Conservation (phyloP, 2,329 filamentous ascomycete species). For the Coniella vitis region DNA sequence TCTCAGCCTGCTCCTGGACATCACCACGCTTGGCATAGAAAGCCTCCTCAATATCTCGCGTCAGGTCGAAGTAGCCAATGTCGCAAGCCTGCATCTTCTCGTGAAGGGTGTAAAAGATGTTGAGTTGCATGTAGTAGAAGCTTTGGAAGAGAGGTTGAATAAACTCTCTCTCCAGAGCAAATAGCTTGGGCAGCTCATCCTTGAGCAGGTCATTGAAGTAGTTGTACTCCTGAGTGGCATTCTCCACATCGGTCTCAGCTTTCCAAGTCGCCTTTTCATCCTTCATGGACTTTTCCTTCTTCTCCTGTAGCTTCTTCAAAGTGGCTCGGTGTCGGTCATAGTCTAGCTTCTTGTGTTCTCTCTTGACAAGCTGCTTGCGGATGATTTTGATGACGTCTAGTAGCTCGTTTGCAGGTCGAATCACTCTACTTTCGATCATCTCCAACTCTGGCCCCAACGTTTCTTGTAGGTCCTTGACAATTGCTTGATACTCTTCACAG, state of each 20-base stretch:
- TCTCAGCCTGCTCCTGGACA: slow-evolving; percentile 78
- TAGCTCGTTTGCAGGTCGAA: slow-evolving; percentile 87
- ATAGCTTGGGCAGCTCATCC: slow-evolving; percentile 88
- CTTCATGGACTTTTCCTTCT: slow-evolving; percentile 93
- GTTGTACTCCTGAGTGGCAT: slow-evolving; percentile 91
- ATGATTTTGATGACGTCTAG: slow-evolving; percentile 94
- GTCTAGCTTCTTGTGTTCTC: slow-evolving; percentile 95
- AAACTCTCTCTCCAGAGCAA: slow-evolving; percentile 83
- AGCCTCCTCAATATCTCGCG: slow-evolving; percentile 82
- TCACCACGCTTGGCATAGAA: slow-evolving; percentile 86
- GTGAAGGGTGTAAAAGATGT: slow-evolving; percentile 97
- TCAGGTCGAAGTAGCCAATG: slow-evolving; percentile 95
- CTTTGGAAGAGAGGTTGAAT: slow-evolving; percentile 96
- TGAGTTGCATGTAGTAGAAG: slow-evolving; percentile 99
- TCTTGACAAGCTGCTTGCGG: slow-evolving; percentile 79
- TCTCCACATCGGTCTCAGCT: slow-evolving; percentile 84
- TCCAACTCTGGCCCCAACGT: slow-evolving; percentile 87
- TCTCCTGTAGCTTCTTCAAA: slow-evolving; percentile 92
- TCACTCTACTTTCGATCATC: slow-evolving; percentile 90
- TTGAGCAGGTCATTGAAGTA: slow-evolving; percentile 98
- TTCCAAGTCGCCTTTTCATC: slow-evolving; percentile 98
- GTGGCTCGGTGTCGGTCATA: slow-evolving; percentile 80
- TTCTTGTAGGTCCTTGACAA: slow-evolving; percentile 84
- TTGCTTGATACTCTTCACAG: slow-evolving; percentile 91
- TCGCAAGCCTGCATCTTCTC: slow-evolving; percentile 97